Evolutionary conservation across 345 rosid genomes (phyloP), one percentile per base, ranked within the genome.

Genomic region (Anacardium occidentale): DNA sequence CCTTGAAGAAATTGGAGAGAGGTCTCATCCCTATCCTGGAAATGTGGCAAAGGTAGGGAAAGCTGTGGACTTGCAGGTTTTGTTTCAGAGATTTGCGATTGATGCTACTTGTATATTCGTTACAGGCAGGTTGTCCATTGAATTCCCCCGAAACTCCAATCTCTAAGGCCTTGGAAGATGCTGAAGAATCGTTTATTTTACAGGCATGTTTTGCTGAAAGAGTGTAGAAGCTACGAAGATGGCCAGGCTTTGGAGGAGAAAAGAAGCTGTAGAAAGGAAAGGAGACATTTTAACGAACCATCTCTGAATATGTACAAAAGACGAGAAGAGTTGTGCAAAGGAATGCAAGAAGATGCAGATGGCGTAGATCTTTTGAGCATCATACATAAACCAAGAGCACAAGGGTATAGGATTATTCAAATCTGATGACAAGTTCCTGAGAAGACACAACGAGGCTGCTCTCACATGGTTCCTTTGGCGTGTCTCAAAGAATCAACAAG

Each of bases 401-500:
- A 64, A 54, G 64, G 11, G 48, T 10, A 29, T 70, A 62, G 72
- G 55, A n/a, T n/a, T n/a, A 54, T 22, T 53, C 8, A 42, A 64
- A 51, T 54, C 52, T 3, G 78, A 73, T 22, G 76, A 81, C 0
- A 78, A 68, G 29, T 85, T 77, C 71, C 45, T 84, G 18, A 80
- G 83, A n/a, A n/a, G n/a, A n/a, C n/a, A n/a, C n/a, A n/a, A n/a
- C n/a, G n/a, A n/a, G n/a, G n/a, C 83, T 32, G 79, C 78, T 54
- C 90, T 86, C 50, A 75, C 85, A 24, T 84, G 86, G 86, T 71
- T 84, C 60, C 77, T 80, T 45, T 86, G 85, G 84, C 86, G 84
- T 62, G 24, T 86, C 1, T 73, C 72, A 34, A 76, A 55, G 63
- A 65, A 78, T 61, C 79, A 80, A 17, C 40, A 42, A 18, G 80